Evolutionary conservation across 441 rosid species (phyloP), one percentile per base, ranked within the genome.

Genomic region (Jatropha podagrica): DNA sequence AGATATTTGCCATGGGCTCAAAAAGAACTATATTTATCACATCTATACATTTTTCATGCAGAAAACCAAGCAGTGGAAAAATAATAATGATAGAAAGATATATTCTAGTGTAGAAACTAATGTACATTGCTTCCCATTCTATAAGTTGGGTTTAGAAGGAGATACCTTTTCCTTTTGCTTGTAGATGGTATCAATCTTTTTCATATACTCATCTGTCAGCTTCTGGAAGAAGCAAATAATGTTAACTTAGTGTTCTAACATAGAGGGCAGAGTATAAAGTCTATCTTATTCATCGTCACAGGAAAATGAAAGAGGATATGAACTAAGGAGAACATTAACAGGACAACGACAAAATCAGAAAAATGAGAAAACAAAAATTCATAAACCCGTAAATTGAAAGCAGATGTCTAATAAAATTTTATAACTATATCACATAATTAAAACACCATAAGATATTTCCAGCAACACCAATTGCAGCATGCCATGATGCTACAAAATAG

Each of bases 141-240:
- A 69, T 41, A 26, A 59, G 64, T 69, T 76, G 42, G 26, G 61
- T 55, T 68, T 61, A 37, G 26, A 46, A 26, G 72, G 68, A 65
- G 18, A 48, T 89, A 95, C 97, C 97, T 90, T 88, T 82, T 90
- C 99, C 80, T 95, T 92, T 83, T 91, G 96, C 75, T 92, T 93
- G 90, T 51, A 84, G 51, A 90, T 55, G 70, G 81, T 71, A 23
- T 95, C 99, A 44, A 95, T 54, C 84, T 93, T 95, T 91, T 93
- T 93, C 86, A 87, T 88, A 81, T 91, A 93, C 60, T 82, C 85
- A 83, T 95, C 99, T 62, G 86, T 87, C 79, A 92, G 81, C 83
- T 92, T 92, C 99, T 95, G 94, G 76, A 73, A 77, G 23, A 27
- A 62, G 46, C 20, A 61, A 23, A 75, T 54, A 15, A 55, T 40